Conservation (phyloP, 2,329 filamentous ascomycete species). For the Arthrobotrys entomopaga region DNA sequence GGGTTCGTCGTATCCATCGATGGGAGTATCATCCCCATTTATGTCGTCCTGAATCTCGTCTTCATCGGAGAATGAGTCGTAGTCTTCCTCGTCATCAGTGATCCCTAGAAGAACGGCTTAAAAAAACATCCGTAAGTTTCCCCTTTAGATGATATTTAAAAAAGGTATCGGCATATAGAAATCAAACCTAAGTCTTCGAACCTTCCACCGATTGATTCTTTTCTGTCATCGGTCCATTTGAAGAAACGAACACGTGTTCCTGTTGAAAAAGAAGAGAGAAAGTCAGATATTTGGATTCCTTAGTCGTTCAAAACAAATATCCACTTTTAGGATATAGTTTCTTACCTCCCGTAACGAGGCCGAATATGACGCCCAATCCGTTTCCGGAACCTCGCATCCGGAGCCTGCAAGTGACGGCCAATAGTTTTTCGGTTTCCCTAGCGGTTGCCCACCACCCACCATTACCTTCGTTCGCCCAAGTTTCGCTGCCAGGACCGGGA, state of each 20-base stretch:
- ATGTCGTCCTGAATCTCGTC: conserved; percentile 23
- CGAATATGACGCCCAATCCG: conserved; percentile 48
- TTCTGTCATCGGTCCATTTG: conserved; percentile 51
- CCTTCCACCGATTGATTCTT: conserved; percentile 31
- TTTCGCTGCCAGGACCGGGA: conserved; percentile 46
- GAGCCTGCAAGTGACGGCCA: conserved; percentile 46
- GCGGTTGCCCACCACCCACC: conserved; percentile 52
- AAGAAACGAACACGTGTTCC: conserved; percentile 53
- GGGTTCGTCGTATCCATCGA: conserved; percentile 7
- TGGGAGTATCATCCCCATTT: background rate
- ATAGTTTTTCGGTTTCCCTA: conserved; percentile 43
- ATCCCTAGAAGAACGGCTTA: conserved; percentile 50
- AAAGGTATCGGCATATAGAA: background rate
- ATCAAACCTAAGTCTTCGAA: conserved; percentile 49
- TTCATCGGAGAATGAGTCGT: conserved; percentile 45
- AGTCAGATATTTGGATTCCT: background rate
- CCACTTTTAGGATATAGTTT: background rate
- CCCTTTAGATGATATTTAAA: background rate
- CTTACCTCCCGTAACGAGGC: conserved; percentile 50
- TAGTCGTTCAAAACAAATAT: too few species aligned
- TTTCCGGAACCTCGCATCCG: conserved; percentile 47
- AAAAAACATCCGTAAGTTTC: background rate
- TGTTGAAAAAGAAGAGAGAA: background rate
- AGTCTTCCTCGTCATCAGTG: conserved; percentile 50
- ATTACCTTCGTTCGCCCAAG: conserved; percentile 46